Base-by-base conservation (phyloP, 2,329 filamentous ascomycete genomes). In the Microsporum canis region DNA sequence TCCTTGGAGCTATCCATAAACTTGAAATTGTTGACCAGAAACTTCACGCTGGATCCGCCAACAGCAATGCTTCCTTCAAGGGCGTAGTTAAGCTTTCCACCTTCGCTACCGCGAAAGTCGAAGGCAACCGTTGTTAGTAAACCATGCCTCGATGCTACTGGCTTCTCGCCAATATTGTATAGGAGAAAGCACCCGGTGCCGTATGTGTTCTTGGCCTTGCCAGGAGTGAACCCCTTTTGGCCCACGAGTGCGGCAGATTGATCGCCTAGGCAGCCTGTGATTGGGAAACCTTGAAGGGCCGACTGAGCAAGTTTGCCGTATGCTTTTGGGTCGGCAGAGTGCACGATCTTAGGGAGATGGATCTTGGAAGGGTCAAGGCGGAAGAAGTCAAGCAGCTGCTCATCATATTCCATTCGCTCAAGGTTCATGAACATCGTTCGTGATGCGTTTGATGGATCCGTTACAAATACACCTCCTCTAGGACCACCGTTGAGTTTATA, bases 351-450 rank as follows among this genome's bases (percentile, higher is more conserved):
- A n/a, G 91, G 91, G 12, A 96, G 78, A 58, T 82, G 79, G 47
- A 95, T 77, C 72, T 91, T 92, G 36, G 33, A 17, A 6, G 27
- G 23, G 71, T 91, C 86, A 63, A 96, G 81, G 51, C 82, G 83
- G 75, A 95, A 95, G 77, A 95, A 95, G 31, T 84, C 76, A 34
- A 95, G 77, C 23, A 95, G 81, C 41, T 80, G 79, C 60, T 91
- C 84, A 71, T 92, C 89, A 74, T 95, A 96, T 68, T 91, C 75
- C 62, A 90, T 79, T 6, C 85, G 91, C 67, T 84, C 81, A 61
- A 96, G 80, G 75, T 95, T 90, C 87, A 95, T 92, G 74, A 96
- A 94, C 90, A 95, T 95, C 63, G 91, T 96, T 69, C 91, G 80
- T 60, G 88, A 92, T n/a, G 91, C 91, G 72, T 96, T 96, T 63